Conservation (phyloP, 179 eudicot genomes). For the Drosera spatulata region DNA sequence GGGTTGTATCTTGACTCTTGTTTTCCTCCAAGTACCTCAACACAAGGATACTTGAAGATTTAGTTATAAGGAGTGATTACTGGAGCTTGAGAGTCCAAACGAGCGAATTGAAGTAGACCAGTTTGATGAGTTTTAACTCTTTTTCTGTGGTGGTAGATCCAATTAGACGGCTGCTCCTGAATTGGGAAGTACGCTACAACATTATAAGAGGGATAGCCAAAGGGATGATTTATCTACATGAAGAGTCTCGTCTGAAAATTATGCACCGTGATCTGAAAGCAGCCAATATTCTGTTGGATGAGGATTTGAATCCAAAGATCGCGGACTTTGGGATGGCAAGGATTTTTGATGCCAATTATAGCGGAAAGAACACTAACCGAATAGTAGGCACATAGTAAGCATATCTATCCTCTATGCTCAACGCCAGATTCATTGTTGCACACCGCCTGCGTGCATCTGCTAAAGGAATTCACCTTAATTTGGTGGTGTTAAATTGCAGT, state of each 20-base stretch:
- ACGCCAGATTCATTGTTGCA: too few species aligned
- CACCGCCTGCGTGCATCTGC: too few species aligned
- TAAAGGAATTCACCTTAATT: neutral
- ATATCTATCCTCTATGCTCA: too few species aligned
- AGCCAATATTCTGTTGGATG: conserved; percentile 12
- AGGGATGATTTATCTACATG: conserved; percentile 14
- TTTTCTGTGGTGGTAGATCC: conserved; percentile 5
- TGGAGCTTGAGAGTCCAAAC: too few species aligned
- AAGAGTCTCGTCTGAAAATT: conserved; percentile 13
- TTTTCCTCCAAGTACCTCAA: too few species aligned
- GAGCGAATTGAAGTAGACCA: too few species aligned
- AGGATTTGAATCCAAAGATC: conserved; percentile 11
- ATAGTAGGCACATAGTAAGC: conserved; percentile 17
- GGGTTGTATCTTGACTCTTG: too few species aligned
- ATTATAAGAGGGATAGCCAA: conserved; percentile 14
- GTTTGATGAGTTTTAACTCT: too few species aligned
- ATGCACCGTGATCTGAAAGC: conserved; percentile 15
- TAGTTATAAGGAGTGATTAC: too few species aligned
- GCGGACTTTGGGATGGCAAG: conserved; percentile 20
- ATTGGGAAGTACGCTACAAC: conserved; percentile 13
- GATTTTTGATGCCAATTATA: conserved; percentile 8
- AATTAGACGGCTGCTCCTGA: conserved; percentile 1
- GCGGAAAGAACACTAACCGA: neutral
- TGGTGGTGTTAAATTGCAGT: neutral
- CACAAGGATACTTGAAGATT: too few species aligned